These are phyloP conservation scores for Chlorella sp. DNA, from an alignment of 139 green algal genomes.

Conservation along the genomic window DNA sequence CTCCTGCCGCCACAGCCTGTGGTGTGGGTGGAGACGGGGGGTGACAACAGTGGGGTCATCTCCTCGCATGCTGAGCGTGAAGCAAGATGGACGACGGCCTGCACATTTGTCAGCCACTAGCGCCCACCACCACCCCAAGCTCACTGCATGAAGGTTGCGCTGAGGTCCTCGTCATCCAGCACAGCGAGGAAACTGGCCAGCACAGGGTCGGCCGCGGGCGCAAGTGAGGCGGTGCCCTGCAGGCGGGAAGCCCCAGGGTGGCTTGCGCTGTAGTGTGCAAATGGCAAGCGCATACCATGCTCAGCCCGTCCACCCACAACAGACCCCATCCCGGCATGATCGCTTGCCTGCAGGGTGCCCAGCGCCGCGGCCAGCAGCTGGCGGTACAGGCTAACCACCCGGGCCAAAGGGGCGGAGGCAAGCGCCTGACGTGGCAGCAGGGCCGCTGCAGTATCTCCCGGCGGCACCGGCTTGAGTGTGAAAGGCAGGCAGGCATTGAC, in stretches of 20 bases:
- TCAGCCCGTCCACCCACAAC: no score
- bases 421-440: constrained; percentile 4
- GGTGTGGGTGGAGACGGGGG: no score
- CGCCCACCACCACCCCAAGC: no score
- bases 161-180: constrained; percentile 23
- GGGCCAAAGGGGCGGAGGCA: not conserved
- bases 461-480: not conserved
- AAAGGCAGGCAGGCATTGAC: not conserved
- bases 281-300: no score
- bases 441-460: not conserved
- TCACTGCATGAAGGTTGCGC: constrained; percentile 11
- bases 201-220: not conserved
- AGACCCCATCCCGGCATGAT: no score
- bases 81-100: no score
- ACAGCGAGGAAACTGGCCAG: constrained; percentile 12
- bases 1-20: constrained; percentile 20
- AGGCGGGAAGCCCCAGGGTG: not conserved
- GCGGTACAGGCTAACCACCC: not conserved
- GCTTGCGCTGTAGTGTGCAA: not conserved
- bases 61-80: no score
- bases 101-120: no score
- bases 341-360: not conserved
- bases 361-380: constrained; percentile 18
- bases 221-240: constrained; percentile 2
- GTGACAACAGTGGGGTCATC: no score